phyloP scores from a whole-genome alignment of 2,329 filamentous ascomycete species.

The Monilinia fructicola region DNA sequence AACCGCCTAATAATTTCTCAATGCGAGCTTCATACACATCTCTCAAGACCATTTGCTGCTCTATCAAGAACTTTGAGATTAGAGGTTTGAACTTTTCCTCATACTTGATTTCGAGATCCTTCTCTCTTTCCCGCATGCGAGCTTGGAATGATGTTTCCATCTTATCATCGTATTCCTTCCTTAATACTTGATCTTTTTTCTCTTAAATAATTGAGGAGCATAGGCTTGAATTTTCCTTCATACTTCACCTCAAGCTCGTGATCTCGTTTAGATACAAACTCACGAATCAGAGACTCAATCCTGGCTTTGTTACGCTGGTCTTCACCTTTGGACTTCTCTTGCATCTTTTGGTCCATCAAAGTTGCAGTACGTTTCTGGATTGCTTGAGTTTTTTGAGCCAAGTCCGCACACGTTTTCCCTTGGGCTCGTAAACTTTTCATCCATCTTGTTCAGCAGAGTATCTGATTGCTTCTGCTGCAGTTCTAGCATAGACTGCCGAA shows the following conservation, averaged over 20 bases:
- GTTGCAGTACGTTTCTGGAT: background rate
- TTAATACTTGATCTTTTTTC: slow-evolving; percentile 11
- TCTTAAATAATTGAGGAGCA: slow-evolving; percentile 6
- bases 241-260: slow-evolving; percentile 15
- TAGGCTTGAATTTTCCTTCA: slow-evolving; percentile 19
- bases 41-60: slow-evolving; percentile 7
- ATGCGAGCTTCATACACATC: slow-evolving; percentile 18
- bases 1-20: background rate
- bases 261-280: slow-evolving; percentile 12
- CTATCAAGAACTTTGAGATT: slow-evolving; percentile 12
- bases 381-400: background rate
- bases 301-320: background rate
- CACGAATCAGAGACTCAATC: background rate
- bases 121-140: slow-evolving; percentile 3
- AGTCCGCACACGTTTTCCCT: background rate
- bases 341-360: slow-evolving; percentile 7
- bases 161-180: slow-evolving; percentile 8
- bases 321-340: background rate
- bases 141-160: background rate
- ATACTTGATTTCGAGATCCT: slow-evolving; percentile 19
- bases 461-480: slow-evolving; percentile 1
- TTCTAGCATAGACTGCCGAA: slow-evolving; percentile 1
- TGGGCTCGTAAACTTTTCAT: background rate
- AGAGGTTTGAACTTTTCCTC: slow-evolving; percentile 17
- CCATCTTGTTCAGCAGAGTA: slow-evolving; percentile 1